Base-by-base conservation (phyloP, 2,329 filamentous ascomycete genomes). In the Metarhizium humberi region DNA sequence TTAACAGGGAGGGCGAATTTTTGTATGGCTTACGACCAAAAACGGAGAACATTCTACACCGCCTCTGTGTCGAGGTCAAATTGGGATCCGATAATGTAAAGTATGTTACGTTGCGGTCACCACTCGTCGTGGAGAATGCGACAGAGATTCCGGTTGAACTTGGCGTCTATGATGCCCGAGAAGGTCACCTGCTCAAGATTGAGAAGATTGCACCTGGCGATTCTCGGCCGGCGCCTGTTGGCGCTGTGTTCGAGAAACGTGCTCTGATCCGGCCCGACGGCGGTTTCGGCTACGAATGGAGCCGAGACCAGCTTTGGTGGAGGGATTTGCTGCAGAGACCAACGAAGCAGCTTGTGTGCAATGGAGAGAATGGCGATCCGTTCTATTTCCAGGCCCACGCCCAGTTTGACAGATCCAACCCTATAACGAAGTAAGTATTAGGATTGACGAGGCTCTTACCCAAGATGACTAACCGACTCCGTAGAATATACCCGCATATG, bases 351-450 rank as follows among this genome's bases (percentile, higher is more conserved):
- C 80, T 99, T 61, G 88, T 90, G 25, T 99, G 94, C 72, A 86
- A 87, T 62, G 90, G 90, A 14, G 92, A 96, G 63, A 84, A 85
- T 59, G 88, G 87, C 48, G 88, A 95, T 48, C 89, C 91, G 0
- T 99, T 99, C 72, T 97, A 95, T 72, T 99, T 99, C 74, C 94
- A 97, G 70, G 85, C 95, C 70, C 89, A 96, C 67, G 88, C 94
- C 2, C 84, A 82, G 4, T 96, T 84, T 67, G 89, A 96, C 67
- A 86, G 83, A 69, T 85, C 87, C 50, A 91, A 95, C 62, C 91
- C 94, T 3, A 75, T 95, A 57, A 88, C 87, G 2, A 85, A 79
- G 79, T 87, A 74, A 71, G 78, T 71, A 4, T 3, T 50, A 4
- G 4, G 11, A 34, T 40, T 34, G 47, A 13, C 6, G 5, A 29